A percentile compares a stretch with the other conserved stretches of the same genome.
Conservation (phyloP, 805 yeast genomes). For the Yamadazyma phyllophila region DNA sequence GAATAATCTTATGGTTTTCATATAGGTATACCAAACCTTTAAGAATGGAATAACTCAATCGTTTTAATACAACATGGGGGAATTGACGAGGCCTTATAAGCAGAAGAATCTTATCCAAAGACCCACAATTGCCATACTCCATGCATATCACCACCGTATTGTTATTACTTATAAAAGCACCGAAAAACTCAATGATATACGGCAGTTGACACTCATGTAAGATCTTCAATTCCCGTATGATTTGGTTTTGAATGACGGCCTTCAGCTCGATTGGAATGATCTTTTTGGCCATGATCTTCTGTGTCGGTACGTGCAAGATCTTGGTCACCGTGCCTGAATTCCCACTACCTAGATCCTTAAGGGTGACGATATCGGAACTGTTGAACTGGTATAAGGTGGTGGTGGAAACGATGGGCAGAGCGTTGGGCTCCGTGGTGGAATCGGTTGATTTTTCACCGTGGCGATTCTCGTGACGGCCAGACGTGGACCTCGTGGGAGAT, state of each 20-base stretch:
- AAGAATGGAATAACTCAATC: constrained; percentile 71
- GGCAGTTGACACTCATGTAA: constrained; percentile 87
- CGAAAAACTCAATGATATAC: constrained; percentile 84
- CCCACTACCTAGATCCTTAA: constrained; percentile 85
- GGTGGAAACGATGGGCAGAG: constrained; percentile 32
- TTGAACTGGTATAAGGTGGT: constrained; percentile 24
- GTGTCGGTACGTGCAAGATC: constrained; percentile 85
- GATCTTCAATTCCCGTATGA: constrained; percentile 82
- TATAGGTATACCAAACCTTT: constrained; percentile 82
- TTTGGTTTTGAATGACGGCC: constrained; percentile 74
- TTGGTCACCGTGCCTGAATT: constrained; percentile 91
- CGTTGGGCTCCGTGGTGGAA: not conserved
- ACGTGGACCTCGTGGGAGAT: constrained; percentile 37
- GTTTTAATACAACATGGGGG: constrained; percentile 67
- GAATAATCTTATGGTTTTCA: constrained; percentile 82
- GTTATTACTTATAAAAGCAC: constrained; percentile 67
- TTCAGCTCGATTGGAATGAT: constrained; percentile 83
- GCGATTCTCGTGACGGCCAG: constrained; percentile 13
- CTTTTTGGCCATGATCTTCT: constrained; percentile 86
- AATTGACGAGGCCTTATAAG: constrained; percentile 34
- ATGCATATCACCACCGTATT: constrained; percentile 84
- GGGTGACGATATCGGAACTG: constrained; percentile 64
- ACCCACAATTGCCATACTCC: constrained; percentile 96
- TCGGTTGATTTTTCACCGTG: not conserved
- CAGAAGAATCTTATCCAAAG: constrained; percentile 67